Base-by-base conservation (phyloP, 257 asterid genomes). In the Buddleja alternifolia region DNA sequence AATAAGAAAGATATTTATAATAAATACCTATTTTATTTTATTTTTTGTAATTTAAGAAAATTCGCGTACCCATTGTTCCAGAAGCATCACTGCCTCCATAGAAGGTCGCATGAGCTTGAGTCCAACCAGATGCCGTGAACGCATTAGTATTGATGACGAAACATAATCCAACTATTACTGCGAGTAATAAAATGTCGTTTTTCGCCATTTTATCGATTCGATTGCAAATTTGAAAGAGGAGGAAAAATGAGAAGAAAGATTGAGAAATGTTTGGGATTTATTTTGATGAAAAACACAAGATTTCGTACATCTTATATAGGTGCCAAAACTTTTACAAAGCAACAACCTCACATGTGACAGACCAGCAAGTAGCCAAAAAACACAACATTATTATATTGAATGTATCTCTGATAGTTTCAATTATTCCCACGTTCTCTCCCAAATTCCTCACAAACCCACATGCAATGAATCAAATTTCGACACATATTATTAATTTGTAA, bases 31-130 rank as follows among this genome's bases (percentile, higher is more conserved):
- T 10, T 2, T 53, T n/a, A n/a, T n/a, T n/a, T n/a, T n/a, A n/a
- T n/a, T 53, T 53, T 53, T 6, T 55, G 6, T 6, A 55, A 23
- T 55, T 55, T 55, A 8, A 19, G 9, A 34, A 34, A 10, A 44
- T 19, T 4, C 11, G 0, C 69, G 14, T 78, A 84, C 93, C 93
- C 93, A 86, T 86, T 66, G 93, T 86, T 1, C 90, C 93, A 2
- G 93, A 84, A 45, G 93, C 90, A 60, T 86, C 93, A 52, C 86
- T 78, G 63, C 90, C 88, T 12, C 93, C 93, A 14, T 86, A 86
- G 76, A 86, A 86, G 14, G 93, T 86, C 19, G 93, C 93, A 57
- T 69, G 75, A 20, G 90, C 93, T 37, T 17, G 60, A 25, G 11
- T 57, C 90, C 84, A 82, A 12, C 74, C 72, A 11, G 87, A 86